Percentiles rank a stretch among this genome's conserved stretches.
Evolutionary conservation across 179 eudicot species (phyloP).

Genomic region (Carnegiea gigantea): DNA sequence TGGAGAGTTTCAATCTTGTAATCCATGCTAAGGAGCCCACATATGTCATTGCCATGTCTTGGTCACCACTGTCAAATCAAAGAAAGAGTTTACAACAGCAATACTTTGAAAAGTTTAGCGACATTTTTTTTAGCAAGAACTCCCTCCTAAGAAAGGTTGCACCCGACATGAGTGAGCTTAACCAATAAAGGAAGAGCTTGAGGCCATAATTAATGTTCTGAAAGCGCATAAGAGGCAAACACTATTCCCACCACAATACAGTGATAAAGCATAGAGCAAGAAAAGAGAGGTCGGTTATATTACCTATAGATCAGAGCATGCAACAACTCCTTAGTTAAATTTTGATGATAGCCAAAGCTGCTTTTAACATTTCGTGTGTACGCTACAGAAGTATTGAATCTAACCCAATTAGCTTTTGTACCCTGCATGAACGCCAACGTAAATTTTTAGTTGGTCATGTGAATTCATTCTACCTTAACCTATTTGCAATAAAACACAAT

Average conservation of each 20-base stretch:
- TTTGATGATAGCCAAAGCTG: slow-evolving; percentile 25
- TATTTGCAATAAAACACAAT: no score
- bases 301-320: slow-evolving; percentile 30
- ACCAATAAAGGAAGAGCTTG: background rate
- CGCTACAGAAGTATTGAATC: slow-evolving; percentile 23
- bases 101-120: no score
- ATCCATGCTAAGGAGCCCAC: background rate
- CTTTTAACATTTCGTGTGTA: slow-evolving; percentile 17
- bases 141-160: no score
- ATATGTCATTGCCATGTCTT: background rate
- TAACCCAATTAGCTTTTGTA: slow-evolving; percentile 19
- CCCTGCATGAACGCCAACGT: slow-evolving; percentile 19
- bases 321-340: slow-evolving; percentile 17
- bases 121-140: no score
- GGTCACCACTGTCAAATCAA: slow-evolving; percentile 1
- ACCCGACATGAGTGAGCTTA: no score
- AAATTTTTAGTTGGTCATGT: no score
- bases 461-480: no score
- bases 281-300: background rate
- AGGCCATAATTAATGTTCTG: no score
- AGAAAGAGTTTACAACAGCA: background rate
- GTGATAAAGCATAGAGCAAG: no score
- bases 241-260: no score
- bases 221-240: no score
- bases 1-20: background rate